Base-by-base conservation (phyloP, 2,329 filamentous ascomycete species). In the Pseudogymnoascus sp. region DNA sequence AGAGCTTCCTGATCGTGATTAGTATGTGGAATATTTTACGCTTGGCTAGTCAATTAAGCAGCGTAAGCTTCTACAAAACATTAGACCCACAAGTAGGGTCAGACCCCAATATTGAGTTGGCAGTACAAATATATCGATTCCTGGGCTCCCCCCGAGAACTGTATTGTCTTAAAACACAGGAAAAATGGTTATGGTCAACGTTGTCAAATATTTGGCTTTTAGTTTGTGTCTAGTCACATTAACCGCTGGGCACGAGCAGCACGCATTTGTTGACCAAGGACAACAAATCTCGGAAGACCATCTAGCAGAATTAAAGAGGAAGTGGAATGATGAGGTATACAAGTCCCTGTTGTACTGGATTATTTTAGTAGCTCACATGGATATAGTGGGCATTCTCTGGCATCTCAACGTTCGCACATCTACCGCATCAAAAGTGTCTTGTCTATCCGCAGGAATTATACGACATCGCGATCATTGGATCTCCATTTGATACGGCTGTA, bases 321-420 rank as follows among this genome's bases (percentile, higher is more conserved):
- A 55, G n/a, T 55, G 49, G 49, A 33, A 33, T 12, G 49, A 55
- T 55, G 49, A 55, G 11, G 49, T 55, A 55, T 33, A 26, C 11
- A 33, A 19, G 29, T 19, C 5, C 26, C 16, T 21, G 14, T 12
- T 33, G 10, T 33, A 12, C n/a, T 19, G 29, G n/a, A n/a, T 33
- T 16, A 5, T 33, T 33, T 12, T 19, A 16, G 45, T 55, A 55
- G 3, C 49, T 55, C 12, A 55, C 26, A 19, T 33, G 10, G 26
- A 6, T 1, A 60, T 49, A 81, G 78, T 81, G 84, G 84, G 80
- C 79, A 1, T 94, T 91, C 73, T 81, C 83, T 29, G 90, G 90
- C 64, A 89, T 94, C 66, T 85, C 86, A 61, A 86, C 86, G 37
- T 92, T 91, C 73, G 89, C 87, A 39, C 89, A 91, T 69, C 78